Percentiles rank a stretch among this genome's conserved stretches.
Evolutionary conservation across 2,329 filamentous ascomycete genomes (phyloP).

Genomic region (Monosporascus ibericus): DNA sequence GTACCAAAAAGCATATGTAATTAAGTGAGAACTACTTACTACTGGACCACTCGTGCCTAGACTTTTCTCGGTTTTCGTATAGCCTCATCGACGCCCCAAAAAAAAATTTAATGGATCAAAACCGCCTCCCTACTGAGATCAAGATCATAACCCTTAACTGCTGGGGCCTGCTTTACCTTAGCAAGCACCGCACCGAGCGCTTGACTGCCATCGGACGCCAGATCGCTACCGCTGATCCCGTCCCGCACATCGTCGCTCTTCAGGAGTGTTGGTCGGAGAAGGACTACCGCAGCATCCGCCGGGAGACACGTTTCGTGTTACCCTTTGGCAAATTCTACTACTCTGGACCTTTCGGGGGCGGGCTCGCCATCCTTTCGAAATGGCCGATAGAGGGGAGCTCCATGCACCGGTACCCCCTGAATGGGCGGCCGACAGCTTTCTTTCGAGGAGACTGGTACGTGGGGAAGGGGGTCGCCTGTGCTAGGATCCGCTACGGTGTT

Average conservation of each 20-base stretch:
- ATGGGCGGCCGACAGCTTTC: conserved; percentile 88
- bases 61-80: not conserved
- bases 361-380: conserved; percentile 79
- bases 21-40: not conserved
- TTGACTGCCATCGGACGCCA: conserved; percentile 78
- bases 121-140: conserved; percentile 50
- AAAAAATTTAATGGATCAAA: conserved; percentile 19
- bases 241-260: conserved; percentile 81
- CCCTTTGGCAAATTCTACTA: conserved; percentile 93
- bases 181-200: conserved; percentile 70
- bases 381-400: conserved; percentile 89
- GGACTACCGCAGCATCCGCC: conserved; percentile 74
- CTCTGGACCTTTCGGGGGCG: conserved; percentile 82
- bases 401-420: conserved; percentile 85
- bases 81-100: not conserved
- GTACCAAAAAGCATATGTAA: too few relatives aligned
- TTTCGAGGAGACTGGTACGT: conserved; percentile 95
- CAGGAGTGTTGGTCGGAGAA: conserved; percentile 92
- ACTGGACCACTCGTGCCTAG: not conserved
- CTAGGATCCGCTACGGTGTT: conserved; percentile 66
- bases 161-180: conserved; percentile 90
- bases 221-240: conserved; percentile 60
- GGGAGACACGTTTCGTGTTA: conserved; percentile 65
- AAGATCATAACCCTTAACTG: conserved; percentile 88
- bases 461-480: conserved; percentile 86